These are phyloP conservation scores for Malassezia globosa DNA, from an alignment of 1,284 basidiomycete species.

Conservation along the genomic window DNA sequence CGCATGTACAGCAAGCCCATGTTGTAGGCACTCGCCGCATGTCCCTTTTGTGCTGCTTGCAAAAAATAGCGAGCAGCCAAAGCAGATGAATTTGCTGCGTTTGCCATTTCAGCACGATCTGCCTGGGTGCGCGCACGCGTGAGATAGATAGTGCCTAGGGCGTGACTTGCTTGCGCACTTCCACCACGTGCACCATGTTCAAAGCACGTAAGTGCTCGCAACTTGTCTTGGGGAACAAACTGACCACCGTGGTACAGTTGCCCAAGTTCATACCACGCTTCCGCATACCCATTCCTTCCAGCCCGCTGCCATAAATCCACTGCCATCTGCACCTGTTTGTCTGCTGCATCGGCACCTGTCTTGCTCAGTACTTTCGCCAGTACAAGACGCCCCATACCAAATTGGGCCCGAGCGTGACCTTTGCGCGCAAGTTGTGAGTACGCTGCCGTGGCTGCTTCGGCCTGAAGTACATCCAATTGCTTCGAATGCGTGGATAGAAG, in stretches of 20 bases:
- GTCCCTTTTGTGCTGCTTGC: constrained; percentile 29
- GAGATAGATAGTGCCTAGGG: constrained; percentile 9
- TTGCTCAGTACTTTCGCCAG: constrained; percentile 18
- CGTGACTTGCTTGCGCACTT: constrained; percentile 14
- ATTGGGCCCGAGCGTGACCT: constrained; percentile 25
- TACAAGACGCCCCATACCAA: constrained; percentile 27
- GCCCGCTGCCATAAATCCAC: constrained; percentile 26
- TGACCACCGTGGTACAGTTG: constrained; percentile 20
- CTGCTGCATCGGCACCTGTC: constrained; percentile 14
- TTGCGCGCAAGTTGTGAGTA: constrained; percentile 26
- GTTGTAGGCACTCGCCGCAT: constrained; percentile 35
- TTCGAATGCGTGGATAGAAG: constrained; percentile 18
- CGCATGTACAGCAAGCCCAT: constrained; percentile 31
- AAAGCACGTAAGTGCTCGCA: constrained; percentile 17
- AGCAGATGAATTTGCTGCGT: constrained; percentile 6
- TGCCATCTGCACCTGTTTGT: constrained; percentile 16
- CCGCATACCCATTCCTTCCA: constrained; percentile 26
- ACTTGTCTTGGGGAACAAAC: constrained; percentile 20
- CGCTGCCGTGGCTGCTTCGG: constrained; percentile 20
- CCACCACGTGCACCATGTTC: constrained; percentile 23
- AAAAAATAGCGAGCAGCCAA: constrained; percentile 23
- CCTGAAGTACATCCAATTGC: constrained; percentile 12
- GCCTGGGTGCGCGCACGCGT: neutral
- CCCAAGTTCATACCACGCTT: constrained; percentile 35
- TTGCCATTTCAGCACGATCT: constrained; percentile 19